Conservation (phyloP, 23 red algal genomes). For the Gracilaria gracilis region DNA sequence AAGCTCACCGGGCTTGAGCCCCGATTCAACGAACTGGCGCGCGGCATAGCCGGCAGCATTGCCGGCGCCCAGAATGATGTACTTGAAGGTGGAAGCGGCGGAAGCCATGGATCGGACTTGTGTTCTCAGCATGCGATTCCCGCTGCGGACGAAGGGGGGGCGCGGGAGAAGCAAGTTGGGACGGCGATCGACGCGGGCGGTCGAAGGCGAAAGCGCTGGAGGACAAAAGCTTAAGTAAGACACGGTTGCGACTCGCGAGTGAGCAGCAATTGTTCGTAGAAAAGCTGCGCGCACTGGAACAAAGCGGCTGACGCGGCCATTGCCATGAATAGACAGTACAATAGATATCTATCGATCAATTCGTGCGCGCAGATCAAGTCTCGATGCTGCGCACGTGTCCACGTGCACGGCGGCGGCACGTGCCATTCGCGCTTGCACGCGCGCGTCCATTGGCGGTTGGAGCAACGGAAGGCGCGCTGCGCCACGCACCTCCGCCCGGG, state of each 20-base stretch:
- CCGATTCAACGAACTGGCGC: conserved; percentile 74
- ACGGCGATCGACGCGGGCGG: no score
- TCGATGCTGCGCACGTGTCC: not conserved
- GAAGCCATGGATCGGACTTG: conserved; percentile 23
- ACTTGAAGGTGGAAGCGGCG: conserved; percentile 66
- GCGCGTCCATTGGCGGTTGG: no score
- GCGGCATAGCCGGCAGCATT: conserved; percentile 99
- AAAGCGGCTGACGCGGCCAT: no score
- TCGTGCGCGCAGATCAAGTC: not conserved
- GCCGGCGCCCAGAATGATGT: conserved; percentile 87
- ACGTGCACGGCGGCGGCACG: not conserved
- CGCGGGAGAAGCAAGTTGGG: not conserved
- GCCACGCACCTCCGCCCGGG: no score
- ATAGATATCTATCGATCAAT: no score
- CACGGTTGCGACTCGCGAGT: no score
- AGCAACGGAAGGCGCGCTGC: no score
- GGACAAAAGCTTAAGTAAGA: no score
- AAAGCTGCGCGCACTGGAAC: not conserved
- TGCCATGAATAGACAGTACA: no score
- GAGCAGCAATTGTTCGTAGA: conserved; percentile 1
- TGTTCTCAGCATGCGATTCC: not conserved
- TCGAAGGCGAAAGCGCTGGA: not conserved
- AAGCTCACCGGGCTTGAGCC: conserved; percentile 56
- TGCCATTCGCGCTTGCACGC: no score
- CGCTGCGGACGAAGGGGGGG: not conserved